Percentiles rank a stretch among this genome's conserved stretches.
phyloP scores from a whole-genome alignment of 768 basidiomycete species.

The Boletus fagicola region DNA sequence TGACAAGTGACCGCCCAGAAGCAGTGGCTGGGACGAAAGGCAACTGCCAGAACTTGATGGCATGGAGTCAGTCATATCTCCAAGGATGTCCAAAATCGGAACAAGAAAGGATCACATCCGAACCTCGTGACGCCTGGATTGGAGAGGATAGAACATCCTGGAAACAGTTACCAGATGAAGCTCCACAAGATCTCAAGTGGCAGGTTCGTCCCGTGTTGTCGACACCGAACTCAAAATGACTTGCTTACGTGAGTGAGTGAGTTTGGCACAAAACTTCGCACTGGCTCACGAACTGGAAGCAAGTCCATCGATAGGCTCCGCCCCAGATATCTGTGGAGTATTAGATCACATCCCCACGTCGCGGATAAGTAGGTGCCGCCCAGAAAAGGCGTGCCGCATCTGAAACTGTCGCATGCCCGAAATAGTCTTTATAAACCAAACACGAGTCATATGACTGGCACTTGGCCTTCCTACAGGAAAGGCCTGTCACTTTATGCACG shows the following conservation, averaged over 20 bases:
- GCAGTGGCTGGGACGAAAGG: background rate
- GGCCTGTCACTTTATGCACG: conserved; percentile 14
- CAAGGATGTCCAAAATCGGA: conserved; percentile 3
- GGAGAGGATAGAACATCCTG: conserved; percentile 1
- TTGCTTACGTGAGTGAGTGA: background rate
- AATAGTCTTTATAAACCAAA: conserved; percentile 15
- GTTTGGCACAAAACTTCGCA: background rate
- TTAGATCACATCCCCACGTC: conserved; percentile 18
- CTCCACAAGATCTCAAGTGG: conserved; percentile 9
- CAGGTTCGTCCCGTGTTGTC: conserved; percentile 9
- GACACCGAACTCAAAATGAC: conserved; percentile 9
- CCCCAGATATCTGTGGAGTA: conserved; percentile 10
- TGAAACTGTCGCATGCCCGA: conserved; percentile 20
- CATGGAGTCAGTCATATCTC: background rate
- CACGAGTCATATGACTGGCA: conserved; percentile 4
- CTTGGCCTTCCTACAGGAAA: conserved; percentile 6
- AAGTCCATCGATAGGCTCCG: conserved; percentile 7
- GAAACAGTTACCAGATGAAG: conserved; percentile 4
- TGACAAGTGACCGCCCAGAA: background rate
- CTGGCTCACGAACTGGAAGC: conserved; percentile 11
- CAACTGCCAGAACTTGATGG: background rate
- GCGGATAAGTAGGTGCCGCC: conserved; percentile 21
- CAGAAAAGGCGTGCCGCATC: background rate
- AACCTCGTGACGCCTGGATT: conserved; percentile 2
- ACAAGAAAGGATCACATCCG: conserved; percentile 1